Conservation (phyloP, 768 basidiomycete genomes). For the Collybiopsis luxurians region DNA sequence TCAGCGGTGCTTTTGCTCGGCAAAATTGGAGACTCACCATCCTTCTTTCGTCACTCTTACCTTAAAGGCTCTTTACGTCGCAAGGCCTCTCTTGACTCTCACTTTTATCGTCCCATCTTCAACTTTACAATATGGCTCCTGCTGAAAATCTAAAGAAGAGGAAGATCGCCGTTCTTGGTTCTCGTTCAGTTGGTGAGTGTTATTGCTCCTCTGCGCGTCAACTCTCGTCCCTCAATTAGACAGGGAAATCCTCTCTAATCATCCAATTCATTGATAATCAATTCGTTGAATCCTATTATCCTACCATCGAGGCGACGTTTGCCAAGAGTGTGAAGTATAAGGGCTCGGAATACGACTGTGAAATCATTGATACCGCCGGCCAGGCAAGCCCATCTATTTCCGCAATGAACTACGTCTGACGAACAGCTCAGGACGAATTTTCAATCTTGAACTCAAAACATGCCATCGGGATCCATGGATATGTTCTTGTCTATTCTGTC, state of each 20-base stretch:
- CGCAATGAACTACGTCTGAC: slow-evolving; percentile 1
- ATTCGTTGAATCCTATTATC: slow-evolving; percentile 92
- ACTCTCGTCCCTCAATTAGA: slow-evolving; percentile 10
- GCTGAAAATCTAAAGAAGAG: slow-evolving; percentile 59
- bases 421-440: slow-evolving; percentile 80
- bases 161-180: slow-evolving; percentile 86
- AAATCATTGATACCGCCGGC: slow-evolving; percentile 97
- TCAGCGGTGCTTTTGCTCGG: background rate
- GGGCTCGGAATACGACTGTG: slow-evolving; percentile 91
- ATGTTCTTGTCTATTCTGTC: slow-evolving; percentile 94
- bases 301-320: slow-evolving; percentile 90
- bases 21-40: background rate
- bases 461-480: slow-evolving; percentile 96
- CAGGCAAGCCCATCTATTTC: slow-evolving; percentile 55
- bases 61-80: background rate
- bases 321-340: slow-evolving; percentile 84
- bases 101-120: background rate
- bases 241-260: slow-evolving; percentile 93
- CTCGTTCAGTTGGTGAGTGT: slow-evolving; percentile 83
- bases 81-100: background rate
- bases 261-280: slow-evolving; percentile 92
- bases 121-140: slow-evolving; percentile 5
- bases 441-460: slow-evolving; percentile 91
- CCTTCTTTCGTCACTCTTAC: background rate
- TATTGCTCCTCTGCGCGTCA: slow-evolving; percentile 5